These are phyloP conservation scores for Rhipidocladum racemiflorum DNA, from an alignment of 176 grass and related monocot genomes.

Conservation along the genomic window DNA sequence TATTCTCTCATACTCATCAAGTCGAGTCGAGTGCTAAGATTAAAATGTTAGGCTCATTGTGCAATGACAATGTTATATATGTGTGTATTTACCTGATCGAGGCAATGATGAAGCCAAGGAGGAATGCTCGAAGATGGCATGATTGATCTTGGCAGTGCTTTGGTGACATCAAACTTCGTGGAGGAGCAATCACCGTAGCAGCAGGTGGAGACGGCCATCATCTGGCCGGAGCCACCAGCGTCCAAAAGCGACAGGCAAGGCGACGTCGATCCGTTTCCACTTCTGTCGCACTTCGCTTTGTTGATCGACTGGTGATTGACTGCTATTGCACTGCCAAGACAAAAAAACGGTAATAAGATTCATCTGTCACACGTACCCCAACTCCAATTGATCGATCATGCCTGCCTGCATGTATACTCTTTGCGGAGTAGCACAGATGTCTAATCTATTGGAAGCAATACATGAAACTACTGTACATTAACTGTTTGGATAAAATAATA, in stretches of 20 bases:
- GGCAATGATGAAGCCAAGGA: constrained; percentile 58
- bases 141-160: neutral
- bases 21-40: neutral
- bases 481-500: constrained; percentile 6
- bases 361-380: constrained; percentile 11
- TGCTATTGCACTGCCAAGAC: constrained; percentile 23
- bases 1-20: neutral
- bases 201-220: constrained; percentile 3
- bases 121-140: constrained; percentile 47
- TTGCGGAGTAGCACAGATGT: neutral
- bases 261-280: constrained; percentile 12
- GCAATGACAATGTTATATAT: neutral
- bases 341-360: constrained; percentile 10
- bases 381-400: neutral
- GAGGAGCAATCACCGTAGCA: constrained; percentile 10
- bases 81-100: constrained; percentile 33
- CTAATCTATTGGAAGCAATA: neutral
- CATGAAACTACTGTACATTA: neutral
- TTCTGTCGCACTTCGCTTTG: neutral
- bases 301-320: constrained; percentile 7
- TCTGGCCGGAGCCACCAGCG: constrained; percentile 7
- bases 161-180: neutral
- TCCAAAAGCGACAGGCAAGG: constrained; percentile 37
- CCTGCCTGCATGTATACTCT: neutral
- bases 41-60: neutral